phyloP scores from a whole-genome alignment of 1,139 yeast genomes.

The Meyerozyma athensensis region DNA sequence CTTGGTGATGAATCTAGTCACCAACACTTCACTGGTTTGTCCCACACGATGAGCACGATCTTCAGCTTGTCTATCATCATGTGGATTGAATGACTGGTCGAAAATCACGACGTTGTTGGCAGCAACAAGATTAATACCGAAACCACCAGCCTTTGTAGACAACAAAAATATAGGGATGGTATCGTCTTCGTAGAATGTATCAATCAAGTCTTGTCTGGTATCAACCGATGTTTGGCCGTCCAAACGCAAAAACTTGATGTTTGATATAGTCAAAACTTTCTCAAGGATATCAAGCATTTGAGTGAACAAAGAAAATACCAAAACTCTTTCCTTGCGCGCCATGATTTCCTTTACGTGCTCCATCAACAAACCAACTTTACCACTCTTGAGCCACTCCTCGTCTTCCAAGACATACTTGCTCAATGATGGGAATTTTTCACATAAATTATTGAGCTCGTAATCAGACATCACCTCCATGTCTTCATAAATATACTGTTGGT shows the following conservation, averaged over 20 bases:
- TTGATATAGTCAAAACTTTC: slow-evolving; percentile 58
- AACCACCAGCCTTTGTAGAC: slow-evolving; percentile 97
- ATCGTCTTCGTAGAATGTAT: slow-evolving; percentile 77
- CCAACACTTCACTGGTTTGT: slow-evolving; percentile 82
- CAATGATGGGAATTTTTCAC: slow-evolving; percentile 70
- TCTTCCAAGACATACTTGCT: slow-evolving; percentile 51
- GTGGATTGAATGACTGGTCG: slow-evolving; percentile 95
- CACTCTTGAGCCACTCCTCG: slow-evolving; percentile 65
- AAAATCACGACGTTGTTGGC: slow-evolving; percentile 89
- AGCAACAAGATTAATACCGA: slow-evolving; percentile 93
- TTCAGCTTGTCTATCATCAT: slow-evolving; percentile 97
- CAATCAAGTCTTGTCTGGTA: slow-evolving; percentile 86
- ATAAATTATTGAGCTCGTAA: slow-evolving; percentile 73
- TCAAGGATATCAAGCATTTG: slow-evolving; percentile 88
- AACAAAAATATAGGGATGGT: slow-evolving; percentile 80
- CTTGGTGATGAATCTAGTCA: slow-evolving; percentile 68
- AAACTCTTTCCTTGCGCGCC: slow-evolving; percentile 56
- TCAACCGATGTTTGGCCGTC: slow-evolving; percentile 96
- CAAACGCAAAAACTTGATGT: slow-evolving; percentile 72
- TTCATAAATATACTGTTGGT: slow-evolving; percentile 68
- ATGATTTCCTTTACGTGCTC: slow-evolving; percentile 59
- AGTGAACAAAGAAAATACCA: slow-evolving; percentile 87
- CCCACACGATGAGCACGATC: slow-evolving; percentile 98
- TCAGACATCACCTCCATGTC: slow-evolving; percentile 98
- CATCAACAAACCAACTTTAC: slow-evolving; percentile 61